Conservation (phyloP, 371 early-diverging fungal species). For the Choanephora cucurbitarum region DNA sequence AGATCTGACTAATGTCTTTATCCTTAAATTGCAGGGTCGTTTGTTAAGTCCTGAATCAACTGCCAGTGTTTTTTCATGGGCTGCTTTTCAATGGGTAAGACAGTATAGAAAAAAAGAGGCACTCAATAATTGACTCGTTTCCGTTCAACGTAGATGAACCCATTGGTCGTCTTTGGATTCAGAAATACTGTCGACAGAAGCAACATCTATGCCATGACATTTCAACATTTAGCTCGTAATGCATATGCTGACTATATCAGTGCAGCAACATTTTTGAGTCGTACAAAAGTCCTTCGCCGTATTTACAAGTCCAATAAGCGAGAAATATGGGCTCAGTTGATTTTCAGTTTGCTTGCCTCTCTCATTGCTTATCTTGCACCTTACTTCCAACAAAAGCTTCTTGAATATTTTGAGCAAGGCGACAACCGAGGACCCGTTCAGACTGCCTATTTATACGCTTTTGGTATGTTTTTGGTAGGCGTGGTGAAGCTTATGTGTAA, state of each 20-base stretch:
- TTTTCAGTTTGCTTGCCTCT: conserved; percentile 37
- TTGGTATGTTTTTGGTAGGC: conserved; percentile 49
- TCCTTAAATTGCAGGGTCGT: conserved; percentile 20
- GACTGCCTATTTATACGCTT: conserved; percentile 45
- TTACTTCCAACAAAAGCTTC: conserved; percentile 47
- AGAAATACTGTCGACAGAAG: conserved; percentile 21
- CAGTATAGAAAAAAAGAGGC: neutral
- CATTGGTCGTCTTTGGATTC: conserved; percentile 35
- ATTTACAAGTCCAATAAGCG: conserved; percentile 29
- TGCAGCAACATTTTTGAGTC: conserved; percentile 3
- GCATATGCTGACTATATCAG: conserved; percentile 28
- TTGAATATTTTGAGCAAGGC: conserved; percentile 39
- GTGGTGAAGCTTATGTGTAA: conserved; percentile 39
- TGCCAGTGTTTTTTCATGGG: conserved; percentile 43
- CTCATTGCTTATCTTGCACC: conserved; percentile 38
- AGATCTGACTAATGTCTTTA: neutral
- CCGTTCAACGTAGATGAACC: conserved; percentile 42
- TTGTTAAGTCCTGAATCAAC: conserved; percentile 37
- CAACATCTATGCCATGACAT: conserved; percentile 35
- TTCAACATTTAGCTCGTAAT: conserved; percentile 32
- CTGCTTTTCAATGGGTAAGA: conserved; percentile 42
- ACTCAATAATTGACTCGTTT: neutral
- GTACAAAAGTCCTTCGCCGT: conserved; percentile 20
- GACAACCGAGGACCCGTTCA: conserved; percentile 28
- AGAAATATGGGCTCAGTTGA: conserved; percentile 32